Base-by-base conservation (phyloP, 2,329 filamentous ascomycete genomes). In the Fonsecaea pedrosoi region DNA sequence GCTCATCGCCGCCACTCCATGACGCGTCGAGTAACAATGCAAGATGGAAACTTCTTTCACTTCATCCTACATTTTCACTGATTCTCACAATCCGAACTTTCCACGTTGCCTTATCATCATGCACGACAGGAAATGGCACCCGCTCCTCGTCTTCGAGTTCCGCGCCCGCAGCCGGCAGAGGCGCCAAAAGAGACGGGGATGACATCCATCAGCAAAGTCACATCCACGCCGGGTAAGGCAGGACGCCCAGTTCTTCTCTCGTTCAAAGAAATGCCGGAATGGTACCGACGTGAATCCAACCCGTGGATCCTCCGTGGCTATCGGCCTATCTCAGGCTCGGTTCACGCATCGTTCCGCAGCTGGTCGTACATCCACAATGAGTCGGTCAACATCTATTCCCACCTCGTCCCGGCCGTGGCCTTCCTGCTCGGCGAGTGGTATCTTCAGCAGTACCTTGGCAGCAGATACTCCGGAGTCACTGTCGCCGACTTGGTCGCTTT, bases 301-400 rank as follows among this genome's bases (percentile, higher is more conserved):
- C 34, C 71, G 54, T 75, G 59, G 48, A 75, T 76, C 68, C 73
- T 66, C 54, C 60, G 63, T 67, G 74, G 74, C 54, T 76, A 75
- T 67, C 74, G 74, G 18, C 70, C 72, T 0, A 68, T 71, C 53
- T 75, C 72, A 42, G 65, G 66, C 62, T 74, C 73, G 40, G 64
- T 66, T 64, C 69, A 55, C 5, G 42, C 54, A 32, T 73, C 68
- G 30, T 70, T 74, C 40, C 35, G 37, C 21, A 73, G 71, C 66
- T 68, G 67, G 55, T 50, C 56, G 25, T 70, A 71, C 42, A 55
- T 73, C 37, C 73, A 75, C 67, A 74, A 73, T 25, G 72, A 74
- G 42, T 66, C 71, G 8, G 65, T 68, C 37, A 75, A 74, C 57
- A 74, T 74, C 50, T 73, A 67, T 42, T 69, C 59, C 25, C 73